phyloP scores from a whole-genome alignment of 345 rosid genomes.

The Populus nigra region DNA sequence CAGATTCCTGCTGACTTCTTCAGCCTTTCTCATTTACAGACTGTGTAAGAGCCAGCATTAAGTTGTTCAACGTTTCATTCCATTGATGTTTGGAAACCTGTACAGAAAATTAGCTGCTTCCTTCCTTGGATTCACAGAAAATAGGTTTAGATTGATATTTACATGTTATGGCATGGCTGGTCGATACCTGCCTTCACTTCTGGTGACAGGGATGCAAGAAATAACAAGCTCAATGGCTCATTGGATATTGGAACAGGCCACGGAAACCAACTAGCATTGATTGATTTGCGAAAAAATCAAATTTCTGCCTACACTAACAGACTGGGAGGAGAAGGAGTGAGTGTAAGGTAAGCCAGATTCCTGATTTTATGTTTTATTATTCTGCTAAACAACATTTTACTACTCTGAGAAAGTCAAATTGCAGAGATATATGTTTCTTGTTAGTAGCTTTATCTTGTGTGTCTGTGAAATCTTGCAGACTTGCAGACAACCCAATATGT shows the following conservation, averaged over 20 bases:
- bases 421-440: neutral
- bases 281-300: conserved; percentile 55
- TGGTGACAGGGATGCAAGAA: conserved; percentile 44
- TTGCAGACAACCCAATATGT: conserved; percentile 63
- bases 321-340: conserved; percentile 7
- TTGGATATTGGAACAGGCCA: conserved; percentile 48
- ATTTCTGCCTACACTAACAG: conserved; percentile 30
- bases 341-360: conserved; percentile 48
- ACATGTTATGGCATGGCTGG: neutral
- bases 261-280: conserved; percentile 42
- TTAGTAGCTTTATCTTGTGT: neutral
- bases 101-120: neutral
- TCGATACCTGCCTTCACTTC: conserved; percentile 1
- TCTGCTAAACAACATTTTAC: neutral
- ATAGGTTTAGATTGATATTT: neutral
- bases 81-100: neutral
- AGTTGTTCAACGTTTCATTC: neutral
- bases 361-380: neutral
- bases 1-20: conserved; percentile 52
- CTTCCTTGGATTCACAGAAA: neutral
- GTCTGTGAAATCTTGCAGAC: conserved; percentile 44
- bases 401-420: neutral
- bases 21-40: conserved; percentile 54
- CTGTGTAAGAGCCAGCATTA: conserved; percentile 50
- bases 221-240: conserved; percentile 48